Evolutionary conservation across 2,329 filamentous ascomycete species (phyloP).

Genomic region (Fusarium sp.): DNA sequence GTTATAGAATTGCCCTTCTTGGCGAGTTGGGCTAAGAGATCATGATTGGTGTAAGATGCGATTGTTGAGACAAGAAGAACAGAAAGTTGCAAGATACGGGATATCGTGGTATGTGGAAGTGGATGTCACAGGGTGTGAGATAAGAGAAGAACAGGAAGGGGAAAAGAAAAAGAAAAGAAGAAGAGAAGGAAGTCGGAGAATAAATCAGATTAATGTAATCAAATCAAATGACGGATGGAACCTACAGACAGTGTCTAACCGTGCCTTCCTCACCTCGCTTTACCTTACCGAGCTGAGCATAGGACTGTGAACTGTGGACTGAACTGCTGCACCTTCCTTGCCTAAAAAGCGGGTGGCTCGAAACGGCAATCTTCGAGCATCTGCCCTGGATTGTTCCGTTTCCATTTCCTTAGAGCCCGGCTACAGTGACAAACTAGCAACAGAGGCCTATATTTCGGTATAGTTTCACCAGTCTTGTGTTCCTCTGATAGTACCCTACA

Average conservation of each 20-base stretch:
- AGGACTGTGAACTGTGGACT: neutral
- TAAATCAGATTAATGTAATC: slow-evolving; percentile 9
- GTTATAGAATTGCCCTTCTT: slow-evolving; percentile 19
- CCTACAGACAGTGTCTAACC: slow-evolving; percentile 1
- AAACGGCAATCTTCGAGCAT: slow-evolving; percentile 23
- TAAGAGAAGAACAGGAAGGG: neutral
- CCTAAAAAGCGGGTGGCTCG: slow-evolving; percentile 27
- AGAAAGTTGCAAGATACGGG: slow-evolving; percentile 12
- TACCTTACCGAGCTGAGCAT: neutral
- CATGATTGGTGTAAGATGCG: slow-evolving; percentile 28
- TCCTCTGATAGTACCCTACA: neutral
- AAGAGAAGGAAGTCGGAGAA: slow-evolving; percentile 10
- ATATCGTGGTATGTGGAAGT: slow-evolving; percentile 11
- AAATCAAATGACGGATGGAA: slow-evolving; percentile 19
- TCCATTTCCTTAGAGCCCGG: neutral
- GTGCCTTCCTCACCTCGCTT: neutral
- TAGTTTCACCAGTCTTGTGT: neutral
- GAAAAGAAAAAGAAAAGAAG: neutral
- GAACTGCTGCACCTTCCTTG: slow-evolving; percentile 8
- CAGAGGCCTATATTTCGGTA: neutral
- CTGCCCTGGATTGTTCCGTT: slow-evolving; percentile 9
- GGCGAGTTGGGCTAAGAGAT: slow-evolving; percentile 21
- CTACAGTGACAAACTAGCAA: no score
- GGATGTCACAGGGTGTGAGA: neutral
- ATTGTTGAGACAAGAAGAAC: slow-evolving; percentile 2